phyloP scores from a whole-genome alignment of 805 yeast genomes.

The Metschnikowia santaceciliae region DNA sequence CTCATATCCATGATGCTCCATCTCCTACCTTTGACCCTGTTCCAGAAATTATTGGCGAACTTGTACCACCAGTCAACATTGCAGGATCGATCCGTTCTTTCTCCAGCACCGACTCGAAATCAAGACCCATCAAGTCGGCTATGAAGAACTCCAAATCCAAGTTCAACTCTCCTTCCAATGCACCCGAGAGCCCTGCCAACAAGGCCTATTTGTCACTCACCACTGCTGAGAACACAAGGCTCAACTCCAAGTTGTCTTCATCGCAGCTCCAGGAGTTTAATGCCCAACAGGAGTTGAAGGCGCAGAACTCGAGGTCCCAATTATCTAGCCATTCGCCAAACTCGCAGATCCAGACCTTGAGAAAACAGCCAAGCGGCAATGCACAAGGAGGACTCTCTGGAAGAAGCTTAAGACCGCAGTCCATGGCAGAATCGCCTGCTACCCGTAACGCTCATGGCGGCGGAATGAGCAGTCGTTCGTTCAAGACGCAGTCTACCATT shows the following conservation, averaged over 20 bases:
- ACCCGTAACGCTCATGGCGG: slow-evolving; percentile 4
- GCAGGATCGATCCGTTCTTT: slow-evolving; percentile 31
- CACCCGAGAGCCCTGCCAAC: slow-evolving; percentile 42
- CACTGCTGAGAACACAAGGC: slow-evolving; percentile 75
- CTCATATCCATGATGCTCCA: neutral
- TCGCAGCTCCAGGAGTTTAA: slow-evolving; percentile 29
- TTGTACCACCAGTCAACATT: slow-evolving; percentile 14
- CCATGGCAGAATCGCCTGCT: slow-evolving; percentile 13
- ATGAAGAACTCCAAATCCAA: slow-evolving; percentile 38
- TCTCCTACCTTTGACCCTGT: slow-evolving; percentile 25
- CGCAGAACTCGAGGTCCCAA: slow-evolving; percentile 7
- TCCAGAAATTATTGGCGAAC: slow-evolving; percentile 26
- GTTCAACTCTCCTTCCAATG: slow-evolving; percentile 12
- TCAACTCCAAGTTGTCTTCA: slow-evolving; percentile 58
- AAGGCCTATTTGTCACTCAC: slow-evolving; percentile 64
- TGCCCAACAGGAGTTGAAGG: slow-evolving; percentile 6
- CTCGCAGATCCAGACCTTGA: slow-evolving; percentile 19
- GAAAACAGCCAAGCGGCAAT: slow-evolving; percentile 23
- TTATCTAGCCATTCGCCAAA: neutral
- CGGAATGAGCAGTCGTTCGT: slow-evolving; percentile 30
- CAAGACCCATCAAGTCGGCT: slow-evolving; percentile 42
- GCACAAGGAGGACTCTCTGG: slow-evolving; percentile 18
- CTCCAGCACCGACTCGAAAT: slow-evolving; percentile 25
- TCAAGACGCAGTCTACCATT: slow-evolving; percentile 21
- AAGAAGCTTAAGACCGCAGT: slow-evolving; percentile 35